Evolutionary conservation across 305 asterid species (phyloP).

Genomic region (Solanum aculeatissimum): DNA sequence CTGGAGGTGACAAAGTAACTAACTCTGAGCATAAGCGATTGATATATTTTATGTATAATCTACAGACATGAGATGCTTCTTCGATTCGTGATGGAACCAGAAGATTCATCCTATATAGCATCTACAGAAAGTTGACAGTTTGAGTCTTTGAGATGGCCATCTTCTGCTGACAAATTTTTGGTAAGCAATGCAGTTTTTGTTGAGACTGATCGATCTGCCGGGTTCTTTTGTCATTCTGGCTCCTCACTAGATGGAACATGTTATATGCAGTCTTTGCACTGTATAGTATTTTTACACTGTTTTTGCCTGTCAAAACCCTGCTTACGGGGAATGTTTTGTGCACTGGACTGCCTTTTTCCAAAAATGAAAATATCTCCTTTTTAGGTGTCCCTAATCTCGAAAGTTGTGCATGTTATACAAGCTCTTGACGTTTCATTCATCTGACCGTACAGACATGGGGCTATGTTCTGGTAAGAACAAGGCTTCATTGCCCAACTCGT

Average conservation of each 20-base stretch:
- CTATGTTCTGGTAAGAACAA: not conserved
- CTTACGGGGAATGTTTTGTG: too few species aligned
- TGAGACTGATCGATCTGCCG: not conserved
- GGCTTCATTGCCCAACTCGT: not conserved
- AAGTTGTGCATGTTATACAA: too few species aligned
- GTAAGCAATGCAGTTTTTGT: not conserved
- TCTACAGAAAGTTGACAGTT: not conserved
- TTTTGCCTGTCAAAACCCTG: not conserved
- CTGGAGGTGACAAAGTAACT: not conserved
- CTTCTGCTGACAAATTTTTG: not conserved
- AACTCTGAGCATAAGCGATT: not conserved
- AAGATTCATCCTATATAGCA: not conserved
- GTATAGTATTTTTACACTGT: not conserved
- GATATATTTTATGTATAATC: not conserved
- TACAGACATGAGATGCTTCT: not conserved
- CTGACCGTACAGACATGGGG: not conserved
- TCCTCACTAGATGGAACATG: not conserved
- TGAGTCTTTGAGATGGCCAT: not conserved
- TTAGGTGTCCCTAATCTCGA: too few species aligned
- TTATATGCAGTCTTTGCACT: not conserved
- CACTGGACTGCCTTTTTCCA: too few species aligned
- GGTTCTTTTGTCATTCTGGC: not conserved
- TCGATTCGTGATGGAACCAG: not conserved
- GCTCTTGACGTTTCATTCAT: too few species aligned
- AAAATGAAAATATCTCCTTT: too few species aligned